Evolutionary conservation across 768 basidiomycete genomes (phyloP), one percentile per base, ranked within the genome.

Genomic region (Fistulinella prunicolor): DNA sequence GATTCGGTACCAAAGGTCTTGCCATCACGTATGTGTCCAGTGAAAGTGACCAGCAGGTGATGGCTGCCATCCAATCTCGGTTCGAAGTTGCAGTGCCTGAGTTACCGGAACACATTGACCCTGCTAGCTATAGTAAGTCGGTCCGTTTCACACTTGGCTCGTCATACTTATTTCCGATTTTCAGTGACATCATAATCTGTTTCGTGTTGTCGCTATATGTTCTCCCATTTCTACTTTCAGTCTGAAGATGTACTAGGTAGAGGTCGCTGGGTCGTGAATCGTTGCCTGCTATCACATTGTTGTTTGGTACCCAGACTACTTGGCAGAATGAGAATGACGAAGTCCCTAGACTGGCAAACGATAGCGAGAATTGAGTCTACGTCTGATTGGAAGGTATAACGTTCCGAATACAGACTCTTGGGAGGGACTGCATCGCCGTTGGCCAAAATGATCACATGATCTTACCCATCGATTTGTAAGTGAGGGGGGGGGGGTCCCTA

Each of bases 1-100:
- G 96, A 53, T 99, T 99, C 70, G 96, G 96, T 56, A 99, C 96
- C 28, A 98, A 98, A 71, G 96, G 96, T 79, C 86, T 99, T 37
- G 94, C 95, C 16, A 90, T 98, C 67, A 97, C 94, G 1, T 99
- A 95, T 63, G 90, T 97, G 35, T 83, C 95, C 4, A 89, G 86
- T 17, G 94, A 97, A 44, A 82, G 77, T 52, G 96, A 99, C 63
- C 83, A 89, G 65, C 89, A 91, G 69, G 94, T 99, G 50, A 89
- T 99, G 85, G 78, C 85, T 34, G 81, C 86, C 22, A 98, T 99
- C 59, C 96, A 99, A 70, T 84, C 90, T 34, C 74, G 96, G 57
- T 99, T 99, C 74, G 95, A 97, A 66, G 95, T 99, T 24, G 94
- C 92, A 26, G 93, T 99, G 35, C 86, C 94, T 4, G 93, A 95